A percentile compares a stretch with the other conserved stretches of the same genome.
phyloP scores from a whole-genome alignment of 345 rosid genomes.

The Lepidium africanum region DNA sequence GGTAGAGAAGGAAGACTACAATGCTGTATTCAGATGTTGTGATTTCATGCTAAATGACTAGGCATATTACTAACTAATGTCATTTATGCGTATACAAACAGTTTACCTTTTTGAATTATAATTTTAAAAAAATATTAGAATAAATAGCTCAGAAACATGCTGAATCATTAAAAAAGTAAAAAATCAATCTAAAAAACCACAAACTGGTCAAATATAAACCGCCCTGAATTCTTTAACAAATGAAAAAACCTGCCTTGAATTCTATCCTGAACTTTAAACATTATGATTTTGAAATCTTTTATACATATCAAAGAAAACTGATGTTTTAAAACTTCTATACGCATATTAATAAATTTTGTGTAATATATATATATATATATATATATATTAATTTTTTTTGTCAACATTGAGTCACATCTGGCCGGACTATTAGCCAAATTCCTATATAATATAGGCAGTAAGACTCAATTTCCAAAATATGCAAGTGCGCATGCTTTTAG shows the following conservation, averaged over 20 bases:
- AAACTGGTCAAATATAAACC: background rate
- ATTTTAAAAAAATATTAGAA: too few relatives aligned
- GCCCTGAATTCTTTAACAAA: background rate
- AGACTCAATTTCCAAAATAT: too few relatives aligned
- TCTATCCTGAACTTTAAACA: background rate
- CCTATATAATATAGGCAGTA: too few relatives aligned
- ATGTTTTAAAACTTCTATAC: too few relatives aligned
- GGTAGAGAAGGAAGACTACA: background rate
- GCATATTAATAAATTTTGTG: too few relatives aligned
- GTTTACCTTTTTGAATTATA: background rate
- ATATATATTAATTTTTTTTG: too few relatives aligned
- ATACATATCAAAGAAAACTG: too few relatives aligned
- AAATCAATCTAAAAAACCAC: background rate
- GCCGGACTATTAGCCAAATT: too few relatives aligned
- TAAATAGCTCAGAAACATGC: background rate
- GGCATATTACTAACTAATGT: background rate
- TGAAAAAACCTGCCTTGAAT: background rate
- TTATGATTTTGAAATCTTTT: background rate
- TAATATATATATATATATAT: too few relatives aligned
- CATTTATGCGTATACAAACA: background rate
- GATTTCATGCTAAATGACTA: background rate
- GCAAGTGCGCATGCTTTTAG: too few relatives aligned
- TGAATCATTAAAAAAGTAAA: background rate
- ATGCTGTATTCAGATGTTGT: slow-evolving; percentile 5
- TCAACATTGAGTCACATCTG: too few relatives aligned